A percentile compares a stretch with the other conserved stretches of the same genome.
Conservation (phyloP, 352 stramenopile species). For the Phytophthora niederhauseri region DNA sequence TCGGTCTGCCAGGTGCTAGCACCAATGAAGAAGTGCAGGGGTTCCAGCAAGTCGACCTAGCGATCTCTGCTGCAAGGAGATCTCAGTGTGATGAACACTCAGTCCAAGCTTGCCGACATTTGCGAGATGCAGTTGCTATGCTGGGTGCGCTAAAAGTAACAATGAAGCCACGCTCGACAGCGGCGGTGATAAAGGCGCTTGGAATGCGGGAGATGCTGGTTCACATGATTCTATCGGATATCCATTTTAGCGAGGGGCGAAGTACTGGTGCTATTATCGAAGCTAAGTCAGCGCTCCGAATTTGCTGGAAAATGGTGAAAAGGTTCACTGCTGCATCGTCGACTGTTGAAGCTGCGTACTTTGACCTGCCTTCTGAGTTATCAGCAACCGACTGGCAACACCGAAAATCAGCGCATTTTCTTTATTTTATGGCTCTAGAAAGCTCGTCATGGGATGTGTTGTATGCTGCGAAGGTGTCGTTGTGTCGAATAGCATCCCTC, state of each 20-base stretch:
- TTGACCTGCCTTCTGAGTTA: conserved; percentile 53
- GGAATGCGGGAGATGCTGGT: conserved; percentile 62
- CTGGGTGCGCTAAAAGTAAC: conserved; percentile 22
- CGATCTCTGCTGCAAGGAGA: conserved; percentile 33
- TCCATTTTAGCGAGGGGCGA: conserved; percentile 57
- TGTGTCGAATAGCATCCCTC: conserved; percentile 69
- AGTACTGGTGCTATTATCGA: conserved; percentile 50
- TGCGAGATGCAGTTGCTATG: conserved; percentile 27
- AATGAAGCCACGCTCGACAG: conserved; percentile 9
- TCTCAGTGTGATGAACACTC: conserved; percentile 12
- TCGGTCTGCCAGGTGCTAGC: background rate
- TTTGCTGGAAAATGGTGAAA: conserved; percentile 73
- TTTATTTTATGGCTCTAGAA: conserved; percentile 71
- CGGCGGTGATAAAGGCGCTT: conserved; percentile 38
- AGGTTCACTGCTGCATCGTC: conserved; percentile 37
- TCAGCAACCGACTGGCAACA: conserved; percentile 14
- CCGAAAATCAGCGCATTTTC: conserved; percentile 30
- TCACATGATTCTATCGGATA: conserved; percentile 56
- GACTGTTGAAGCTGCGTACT: conserved; percentile 23
- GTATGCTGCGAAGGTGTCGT: conserved; percentile 53
- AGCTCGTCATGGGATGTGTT: conserved; percentile 78
- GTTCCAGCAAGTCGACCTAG: conserved; percentile 46
- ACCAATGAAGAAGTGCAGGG: background rate
- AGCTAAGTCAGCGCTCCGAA: conserved; percentile 60
- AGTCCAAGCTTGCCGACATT: conserved; percentile 33